phyloP scores from a whole-genome alignment of 1,139 yeast genomes.

The Magnusiomyces paraingens region DNA sequence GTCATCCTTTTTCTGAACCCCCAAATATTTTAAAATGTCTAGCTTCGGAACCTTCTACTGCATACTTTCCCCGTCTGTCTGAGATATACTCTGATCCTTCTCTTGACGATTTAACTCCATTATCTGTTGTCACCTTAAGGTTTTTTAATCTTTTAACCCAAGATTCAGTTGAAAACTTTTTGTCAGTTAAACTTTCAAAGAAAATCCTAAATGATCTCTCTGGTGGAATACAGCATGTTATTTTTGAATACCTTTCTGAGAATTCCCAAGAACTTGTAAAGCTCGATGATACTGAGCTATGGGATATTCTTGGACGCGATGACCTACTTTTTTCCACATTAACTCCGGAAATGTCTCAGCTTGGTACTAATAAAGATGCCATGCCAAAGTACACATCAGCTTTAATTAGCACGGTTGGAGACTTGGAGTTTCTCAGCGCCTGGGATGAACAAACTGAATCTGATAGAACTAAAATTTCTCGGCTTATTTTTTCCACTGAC shows the following conservation, averaged over 20 bases:
- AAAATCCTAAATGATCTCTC: neutral
- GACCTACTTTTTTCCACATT: slow-evolving; percentile 40
- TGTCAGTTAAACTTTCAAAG: neutral
- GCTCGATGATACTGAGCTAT: slow-evolving; percentile 31
- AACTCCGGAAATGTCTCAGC: neutral
- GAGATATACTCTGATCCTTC: slow-evolving; percentile 2
- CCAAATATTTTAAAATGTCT: slow-evolving; percentile 19
- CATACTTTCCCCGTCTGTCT: slow-evolving; percentile 1
- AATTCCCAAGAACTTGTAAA: neutral
- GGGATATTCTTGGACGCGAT: slow-evolving; percentile 59
- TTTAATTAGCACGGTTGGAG: slow-evolving; percentile 42
- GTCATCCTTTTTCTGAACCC: slow-evolving; percentile 22
- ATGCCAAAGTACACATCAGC: slow-evolving; percentile 42
- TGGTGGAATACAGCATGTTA: neutral
- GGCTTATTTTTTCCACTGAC: slow-evolving; percentile 68
- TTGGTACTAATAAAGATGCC: slow-evolving; percentile 14
- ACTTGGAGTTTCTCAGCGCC: slow-evolving; percentile 46
- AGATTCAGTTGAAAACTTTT: neutral
- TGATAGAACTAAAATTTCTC: slow-evolving; percentile 59
- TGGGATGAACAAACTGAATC: slow-evolving; percentile 68
- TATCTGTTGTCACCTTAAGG: neutral
- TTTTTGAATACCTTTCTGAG: neutral
- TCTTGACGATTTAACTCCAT: neutral
- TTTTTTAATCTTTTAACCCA: neutral
- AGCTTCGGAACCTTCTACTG: neutral